Evolutionary conservation across 2,329 filamentous ascomycete species (phyloP).

Genomic region (Sclerotinia trifoliorum): DNA sequence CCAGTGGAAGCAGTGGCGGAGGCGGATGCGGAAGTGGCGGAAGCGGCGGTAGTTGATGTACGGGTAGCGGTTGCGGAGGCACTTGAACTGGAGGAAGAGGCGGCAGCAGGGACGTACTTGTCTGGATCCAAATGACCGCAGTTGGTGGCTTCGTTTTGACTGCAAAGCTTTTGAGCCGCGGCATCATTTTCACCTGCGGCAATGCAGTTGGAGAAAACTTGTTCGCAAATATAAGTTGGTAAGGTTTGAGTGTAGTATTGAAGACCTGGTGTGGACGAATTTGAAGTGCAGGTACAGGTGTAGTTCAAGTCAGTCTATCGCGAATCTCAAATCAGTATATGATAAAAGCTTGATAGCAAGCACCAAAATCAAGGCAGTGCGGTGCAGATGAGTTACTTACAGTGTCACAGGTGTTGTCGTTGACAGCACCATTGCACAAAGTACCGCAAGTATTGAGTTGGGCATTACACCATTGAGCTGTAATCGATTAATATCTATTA

Average conservation of each 20-base stretch:
- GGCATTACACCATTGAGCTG: constrained; percentile 57
- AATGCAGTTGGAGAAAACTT: constrained; percentile 51
- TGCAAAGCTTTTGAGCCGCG: constrained; percentile 50
- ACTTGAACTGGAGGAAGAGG: constrained; percentile 43
- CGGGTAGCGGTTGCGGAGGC: constrained; percentile 27
- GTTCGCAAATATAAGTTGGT: constrained; percentile 59
- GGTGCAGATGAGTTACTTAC: constrained; percentile 46
- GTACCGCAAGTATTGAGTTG: constrained; percentile 59
- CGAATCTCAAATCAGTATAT: neutral
- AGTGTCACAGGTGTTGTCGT: constrained; percentile 53
- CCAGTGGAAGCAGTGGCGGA: constrained; percentile 35
- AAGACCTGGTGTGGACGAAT: constrained; percentile 55
- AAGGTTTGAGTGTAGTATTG: constrained; percentile 56
- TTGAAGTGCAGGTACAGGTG: constrained; percentile 54
- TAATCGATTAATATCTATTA: constrained; percentile 26
- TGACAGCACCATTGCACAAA: constrained; percentile 54
- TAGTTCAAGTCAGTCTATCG: constrained; percentile 50
- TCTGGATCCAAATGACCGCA: constrained; percentile 49
- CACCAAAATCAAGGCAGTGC: neutral
- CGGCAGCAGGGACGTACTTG: constrained; percentile 36
- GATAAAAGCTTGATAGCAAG: constrained; percentile 15
- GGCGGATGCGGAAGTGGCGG: constrained; percentile 34
- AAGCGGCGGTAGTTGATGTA: constrained; percentile 36
- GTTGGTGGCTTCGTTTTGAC: constrained; percentile 40
- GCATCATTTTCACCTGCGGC: constrained; percentile 46